phyloP scores from a whole-genome alignment of 192 early-diverging fungal species.

The Backusella macrospora region DNA sequence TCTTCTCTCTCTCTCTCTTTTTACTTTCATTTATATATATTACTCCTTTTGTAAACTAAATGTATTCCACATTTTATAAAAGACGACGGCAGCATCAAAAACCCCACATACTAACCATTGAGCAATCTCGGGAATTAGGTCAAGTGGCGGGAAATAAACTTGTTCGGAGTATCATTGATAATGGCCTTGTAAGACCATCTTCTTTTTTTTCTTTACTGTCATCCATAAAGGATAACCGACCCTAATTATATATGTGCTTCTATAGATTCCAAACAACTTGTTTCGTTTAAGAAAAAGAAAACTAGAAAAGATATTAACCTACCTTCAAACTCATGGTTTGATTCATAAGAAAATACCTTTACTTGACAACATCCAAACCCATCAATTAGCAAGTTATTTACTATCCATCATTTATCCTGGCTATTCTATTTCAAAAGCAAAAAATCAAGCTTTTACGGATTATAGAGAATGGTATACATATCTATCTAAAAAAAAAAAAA shows the following conservation, averaged over 20 bases:
- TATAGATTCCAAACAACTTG: conserved; percentile 17
- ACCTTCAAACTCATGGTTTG: not conserved
- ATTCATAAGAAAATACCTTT: conserved; percentile 18
- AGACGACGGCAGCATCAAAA: conserved; percentile 11
- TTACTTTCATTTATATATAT: not conserved
- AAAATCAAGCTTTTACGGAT: conserved; percentile 15
- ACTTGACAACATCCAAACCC: conserved; percentile 5
- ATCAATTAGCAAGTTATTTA: conserved; percentile 7
- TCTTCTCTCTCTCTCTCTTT: not conserved
- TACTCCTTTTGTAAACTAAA: not conserved
- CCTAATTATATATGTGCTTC: too few species aligned
- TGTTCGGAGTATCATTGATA: conserved; percentile 1
- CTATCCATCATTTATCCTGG: conserved; percentile 14
- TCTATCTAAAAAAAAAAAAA: not conserved
- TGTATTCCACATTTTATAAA: conserved; percentile 18
- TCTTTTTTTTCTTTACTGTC: not conserved
- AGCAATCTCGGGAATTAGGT: conserved; percentile 20
- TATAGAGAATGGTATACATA: conserved; percentile 12
- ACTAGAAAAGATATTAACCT: conserved; percentile 13
- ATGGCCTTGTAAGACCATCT: conserved; percentile 14
- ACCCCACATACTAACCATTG: conserved; percentile 19
- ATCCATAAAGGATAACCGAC: not conserved
- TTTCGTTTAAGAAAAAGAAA: conserved; percentile 20
- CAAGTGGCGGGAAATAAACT: conserved; percentile 18
- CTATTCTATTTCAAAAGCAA: conserved; percentile 12